Percentiles rank a stretch among this genome's conserved stretches.
phyloP scores from a whole-genome alignment of 305 asterid genomes.

The Fraxinus nigra region DNA sequence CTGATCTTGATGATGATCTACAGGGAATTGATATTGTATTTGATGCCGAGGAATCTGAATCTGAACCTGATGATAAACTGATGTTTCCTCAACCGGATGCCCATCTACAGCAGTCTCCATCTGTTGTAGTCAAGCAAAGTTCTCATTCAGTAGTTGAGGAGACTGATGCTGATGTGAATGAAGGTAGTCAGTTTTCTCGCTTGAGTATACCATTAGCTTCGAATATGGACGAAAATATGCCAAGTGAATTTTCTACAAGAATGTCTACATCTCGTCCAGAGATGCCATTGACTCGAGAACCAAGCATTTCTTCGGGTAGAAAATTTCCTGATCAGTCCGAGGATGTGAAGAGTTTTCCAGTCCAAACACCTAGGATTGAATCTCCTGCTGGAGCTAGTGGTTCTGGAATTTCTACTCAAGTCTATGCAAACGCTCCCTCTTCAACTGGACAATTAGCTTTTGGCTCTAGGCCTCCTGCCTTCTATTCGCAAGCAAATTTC shows the following conservation, averaged over 20 bases:
- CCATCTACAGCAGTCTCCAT: slow-evolving; percentile 47
- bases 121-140: slow-evolving; percentile 48
- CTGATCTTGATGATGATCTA: slow-evolving; percentile 85
- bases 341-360: slow-evolving; percentile 42
- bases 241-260: slow-evolving; percentile 73
- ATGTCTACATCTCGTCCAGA: slow-evolving; percentile 69
- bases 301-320: slow-evolving; percentile 74
- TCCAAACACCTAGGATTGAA: slow-evolving; percentile 36
- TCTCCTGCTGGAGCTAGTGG: slow-evolving; percentile 40
- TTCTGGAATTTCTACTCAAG: slow-evolving; percentile 41
- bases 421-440: slow-evolving; percentile 40
- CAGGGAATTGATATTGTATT: slow-evolving; percentile 85
- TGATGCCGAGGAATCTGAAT: slow-evolving; percentile 83
- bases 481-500: slow-evolving; percentile 41
- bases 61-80: slow-evolving; percentile 80
- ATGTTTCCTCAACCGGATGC: slow-evolving; percentile 85
- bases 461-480: slow-evolving; percentile 58
- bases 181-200: slow-evolving; percentile 51
- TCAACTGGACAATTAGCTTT: slow-evolving; percentile 38
- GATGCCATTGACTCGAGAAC: slow-evolving; percentile 65
- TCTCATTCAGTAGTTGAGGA: slow-evolving; percentile 82
- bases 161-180: slow-evolving; percentile 66
- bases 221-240: slow-evolving; percentile 60
- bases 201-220: slow-evolving; percentile 57
- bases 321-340: slow-evolving; percentile 57